phyloP scores from a whole-genome alignment of 495 filamentous ascomycete species.

The Alectoria sarmentosa region DNA sequence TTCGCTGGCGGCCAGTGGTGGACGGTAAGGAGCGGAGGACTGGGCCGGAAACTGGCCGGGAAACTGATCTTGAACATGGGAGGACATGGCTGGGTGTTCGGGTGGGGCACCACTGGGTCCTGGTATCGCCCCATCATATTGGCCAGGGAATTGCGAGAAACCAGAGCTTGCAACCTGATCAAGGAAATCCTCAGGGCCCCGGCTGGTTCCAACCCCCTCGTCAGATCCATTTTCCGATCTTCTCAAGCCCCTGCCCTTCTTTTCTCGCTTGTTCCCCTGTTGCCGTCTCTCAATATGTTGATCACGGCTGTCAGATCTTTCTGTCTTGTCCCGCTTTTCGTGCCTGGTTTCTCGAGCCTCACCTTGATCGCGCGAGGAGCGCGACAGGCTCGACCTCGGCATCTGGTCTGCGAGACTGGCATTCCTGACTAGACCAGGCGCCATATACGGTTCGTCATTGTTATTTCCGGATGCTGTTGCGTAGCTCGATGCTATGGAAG shows the following conservation, averaged over 20 bases:
- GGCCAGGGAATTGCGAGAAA: constrained; percentile 42
- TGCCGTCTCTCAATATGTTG: constrained; percentile 31
- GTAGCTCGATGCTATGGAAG: constrained; percentile 47
- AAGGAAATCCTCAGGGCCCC: constrained; percentile 31
- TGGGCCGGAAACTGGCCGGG: constrained; percentile 48
- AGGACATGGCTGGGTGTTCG: constrained; percentile 33
- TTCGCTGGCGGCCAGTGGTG: constrained; percentile 40
- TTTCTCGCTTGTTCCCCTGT: constrained; percentile 27
- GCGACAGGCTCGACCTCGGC: constrained; percentile 21
- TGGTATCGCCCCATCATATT: constrained; percentile 31
- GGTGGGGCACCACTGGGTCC: constrained; percentile 21
- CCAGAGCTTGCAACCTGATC: constrained; percentile 32
- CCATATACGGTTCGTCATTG: constrained; percentile 27
- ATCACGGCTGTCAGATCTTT: constrained; percentile 31
- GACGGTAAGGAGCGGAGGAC: constrained; percentile 43
- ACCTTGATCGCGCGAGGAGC: constrained; percentile 11
- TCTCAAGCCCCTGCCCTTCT: constrained; percentile 23
- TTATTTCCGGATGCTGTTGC: constrained; percentile 44
- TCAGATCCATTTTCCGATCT: constrained; percentile 11
- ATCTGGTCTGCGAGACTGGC: constrained; percentile 23
- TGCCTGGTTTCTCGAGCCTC: constrained; percentile 18
- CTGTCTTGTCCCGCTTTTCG: constrained; percentile 26
- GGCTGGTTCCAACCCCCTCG: constrained; percentile 13
- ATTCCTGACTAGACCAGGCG: constrained; percentile 22
- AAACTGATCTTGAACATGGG: constrained; percentile 52